Base-by-base conservation (phyloP, 148 eudicot genomes). In the Pouteria glomerata region DNA sequence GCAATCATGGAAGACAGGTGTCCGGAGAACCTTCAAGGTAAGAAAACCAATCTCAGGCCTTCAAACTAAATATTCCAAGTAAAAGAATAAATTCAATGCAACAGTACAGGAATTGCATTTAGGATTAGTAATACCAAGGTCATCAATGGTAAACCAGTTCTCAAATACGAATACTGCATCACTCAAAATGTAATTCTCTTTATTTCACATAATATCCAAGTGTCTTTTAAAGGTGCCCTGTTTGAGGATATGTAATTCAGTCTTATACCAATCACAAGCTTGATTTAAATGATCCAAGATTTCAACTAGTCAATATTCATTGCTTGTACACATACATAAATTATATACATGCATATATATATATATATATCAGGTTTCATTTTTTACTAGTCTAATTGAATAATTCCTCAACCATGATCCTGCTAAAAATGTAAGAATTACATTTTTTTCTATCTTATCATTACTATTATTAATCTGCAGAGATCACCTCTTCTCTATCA, bases 1-100 rank as follows among this genome's bases (percentile, higher is more conserved):
- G 82, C 83, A 86, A 44, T 83, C 80, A 29, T 74, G 89, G 39
- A 89, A 63, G 50, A 83, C 83, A 18, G 97, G 96, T 66, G 90
- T 78, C 52, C 75, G 72, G 33, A 87, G 78, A 80, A 84, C 98
- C 98, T 94, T 70, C 73, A 75, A 77, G 57, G 57, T 57, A 65
- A 33, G 23, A 61, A 70, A 80, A 66, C 55, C 51, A 27, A 78
- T 48, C 48, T 60, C 16, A 52, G 64, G 33, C 33, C 58, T 45
- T 55, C 16, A 59, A 45, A 53, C 31, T 26, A 70, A 52, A 42
- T 18, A 69, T 18, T 23, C 47, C 63, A 37, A 62, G 35, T 44
- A 68, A 42, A 58, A 50, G 37, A 59, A 51, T 30, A 64, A 65
- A 70, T 10, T n/a, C 11, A 63, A 52, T 52, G 19, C 60, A 51